Conservation (phyloP, 176 grass and related monocot genomes). For the Oryza rufipogon region DNA sequence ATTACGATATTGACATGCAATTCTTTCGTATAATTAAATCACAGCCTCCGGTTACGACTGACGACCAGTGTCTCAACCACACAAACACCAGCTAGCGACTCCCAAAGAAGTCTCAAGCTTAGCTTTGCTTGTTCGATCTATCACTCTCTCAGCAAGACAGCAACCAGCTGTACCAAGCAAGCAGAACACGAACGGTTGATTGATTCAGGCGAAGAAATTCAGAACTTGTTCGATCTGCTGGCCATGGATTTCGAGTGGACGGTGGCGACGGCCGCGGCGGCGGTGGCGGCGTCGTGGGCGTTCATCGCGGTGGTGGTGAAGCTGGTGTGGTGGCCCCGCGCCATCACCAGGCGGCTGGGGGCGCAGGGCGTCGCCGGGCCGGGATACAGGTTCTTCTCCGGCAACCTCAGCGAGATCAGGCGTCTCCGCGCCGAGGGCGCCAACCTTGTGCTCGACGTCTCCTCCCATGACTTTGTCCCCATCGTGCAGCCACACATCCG, state of each 20-base stretch:
- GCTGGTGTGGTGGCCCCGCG: slow-evolving; percentile 40
- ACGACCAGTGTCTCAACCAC: too few relatives aligned
- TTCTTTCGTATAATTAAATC: too few relatives aligned
- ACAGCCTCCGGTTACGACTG: too few relatives aligned
- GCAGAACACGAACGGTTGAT: too few relatives aligned
- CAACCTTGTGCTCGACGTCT: slow-evolving; percentile 16
- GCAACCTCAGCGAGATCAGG: slow-evolving; percentile 54
- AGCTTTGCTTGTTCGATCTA: too few relatives aligned
- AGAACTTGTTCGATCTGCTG: too few relatives aligned
- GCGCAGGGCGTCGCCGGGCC: slow-evolving; percentile 61
- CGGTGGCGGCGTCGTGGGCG: slow-evolving; percentile 25
- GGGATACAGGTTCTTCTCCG: slow-evolving; percentile 41
- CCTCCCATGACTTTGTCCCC: slow-evolving; percentile 51
- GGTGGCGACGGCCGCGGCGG: background rate
- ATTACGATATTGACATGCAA: too few relatives aligned
- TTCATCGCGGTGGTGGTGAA: slow-evolving; percentile 41
- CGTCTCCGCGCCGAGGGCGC: slow-evolving; percentile 28
- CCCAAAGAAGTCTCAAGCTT: too few relatives aligned
- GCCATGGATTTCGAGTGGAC: slow-evolving; percentile 18
- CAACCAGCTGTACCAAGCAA: too few relatives aligned
- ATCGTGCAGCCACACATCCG: slow-evolving; percentile 53
- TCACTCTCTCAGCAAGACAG: too few relatives aligned
- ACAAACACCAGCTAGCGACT: too few relatives aligned
- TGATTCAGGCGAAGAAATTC: too few relatives aligned
- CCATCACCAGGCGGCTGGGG: slow-evolving; percentile 5